A percentile compares a stretch with the other conserved stretches of the same genome.
Evolutionary conservation across 805 yeast genomes (phyloP).

Genomic region (Saccharomycopsis capsularis): DNA sequence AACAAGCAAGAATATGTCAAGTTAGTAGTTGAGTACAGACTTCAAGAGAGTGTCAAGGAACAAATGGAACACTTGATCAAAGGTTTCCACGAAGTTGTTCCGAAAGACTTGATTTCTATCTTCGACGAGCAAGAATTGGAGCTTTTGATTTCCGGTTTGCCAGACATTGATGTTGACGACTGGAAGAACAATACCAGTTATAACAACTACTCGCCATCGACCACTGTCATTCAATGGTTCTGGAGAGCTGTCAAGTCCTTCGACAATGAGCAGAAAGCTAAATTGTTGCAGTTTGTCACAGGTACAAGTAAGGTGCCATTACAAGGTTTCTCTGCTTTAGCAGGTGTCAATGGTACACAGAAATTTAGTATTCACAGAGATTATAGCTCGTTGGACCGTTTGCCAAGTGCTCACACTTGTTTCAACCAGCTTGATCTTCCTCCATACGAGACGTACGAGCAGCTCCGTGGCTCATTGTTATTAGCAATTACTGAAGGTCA

Average conservation of each 20-base stretch:
- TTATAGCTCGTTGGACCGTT: slow-evolving; percentile 74
- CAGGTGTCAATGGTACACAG: slow-evolving; percentile 79
- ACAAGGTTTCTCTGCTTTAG: slow-evolving; percentile 84
- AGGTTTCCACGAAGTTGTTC: slow-evolving; percentile 88
- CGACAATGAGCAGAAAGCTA: slow-evolving; percentile 90
- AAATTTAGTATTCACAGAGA: slow-evolving; percentile 87
- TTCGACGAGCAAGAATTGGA: slow-evolving; percentile 96
- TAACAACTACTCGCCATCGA: slow-evolving; percentile 72
- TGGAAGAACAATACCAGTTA: slow-evolving; percentile 86
- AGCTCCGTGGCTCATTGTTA: slow-evolving; percentile 70
- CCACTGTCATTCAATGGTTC: slow-evolving; percentile 90
- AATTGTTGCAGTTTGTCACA: slow-evolving; percentile 88
- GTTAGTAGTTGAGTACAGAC: slow-evolving; percentile 77
- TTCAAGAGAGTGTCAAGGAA: slow-evolving; percentile 74
- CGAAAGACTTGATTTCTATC: slow-evolving; percentile 72
- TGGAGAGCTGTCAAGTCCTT: slow-evolving; percentile 97
- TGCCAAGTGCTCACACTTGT: slow-evolving; percentile 96
- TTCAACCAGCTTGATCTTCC: slow-evolving; percentile 94
- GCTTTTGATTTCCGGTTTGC: slow-evolving; percentile 85
- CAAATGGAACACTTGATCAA: slow-evolving; percentile 79
- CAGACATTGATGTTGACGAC: slow-evolving; percentile 92
- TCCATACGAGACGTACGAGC: slow-evolving; percentile 83
- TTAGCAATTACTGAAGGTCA: slow-evolving; percentile 90
- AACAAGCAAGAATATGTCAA: slow-evolving; percentile 88
- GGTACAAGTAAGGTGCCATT: slow-evolving; percentile 96